phyloP scores from a whole-genome alignment of 106 monocot genomes.

The Acorus calamus region DNA sequence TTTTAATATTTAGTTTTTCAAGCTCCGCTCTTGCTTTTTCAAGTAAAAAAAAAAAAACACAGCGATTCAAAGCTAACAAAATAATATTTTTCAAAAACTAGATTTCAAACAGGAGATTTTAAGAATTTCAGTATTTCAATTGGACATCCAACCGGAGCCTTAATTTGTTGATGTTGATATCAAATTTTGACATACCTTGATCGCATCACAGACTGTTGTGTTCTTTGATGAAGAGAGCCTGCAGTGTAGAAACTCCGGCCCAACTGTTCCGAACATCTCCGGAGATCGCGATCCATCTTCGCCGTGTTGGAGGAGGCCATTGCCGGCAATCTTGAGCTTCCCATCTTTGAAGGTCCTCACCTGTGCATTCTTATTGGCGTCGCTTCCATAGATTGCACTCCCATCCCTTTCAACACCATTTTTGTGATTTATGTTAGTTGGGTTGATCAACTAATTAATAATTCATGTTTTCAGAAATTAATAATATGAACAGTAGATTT shows the following conservation, averaged over 20 bases:
- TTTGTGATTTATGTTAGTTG: no score
- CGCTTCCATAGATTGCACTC: constrained; percentile 43
- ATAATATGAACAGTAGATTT: no score
- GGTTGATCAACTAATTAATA: no score
- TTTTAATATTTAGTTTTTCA: no score
- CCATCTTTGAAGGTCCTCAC: constrained; percentile 41
- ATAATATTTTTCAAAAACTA: not conserved
- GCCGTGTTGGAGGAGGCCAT: constrained; percentile 30
- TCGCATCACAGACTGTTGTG: constrained; percentile 60
- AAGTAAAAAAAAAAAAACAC: not conserved
- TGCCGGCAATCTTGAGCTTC: constrained; percentile 30
- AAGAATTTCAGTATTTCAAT: no score
- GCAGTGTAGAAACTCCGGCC: constrained; percentile 47
- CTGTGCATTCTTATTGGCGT: not conserved
- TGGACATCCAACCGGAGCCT: no score
- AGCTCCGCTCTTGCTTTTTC: not conserved
- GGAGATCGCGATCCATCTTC: constrained; percentile 18
- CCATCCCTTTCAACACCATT: constrained; percentile 28
- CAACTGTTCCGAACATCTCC: constrained; percentile 60
- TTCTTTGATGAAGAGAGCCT: constrained; percentile 50
- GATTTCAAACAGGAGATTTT: no score
- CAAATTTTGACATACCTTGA: constrained; percentile 21
- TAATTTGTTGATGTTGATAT: not conserved
- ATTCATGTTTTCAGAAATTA: no score
- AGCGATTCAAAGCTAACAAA: not conserved